Evolutionary conservation across 306 rosid genomes (phyloP).

Genomic region (Trifolium repens): DNA sequence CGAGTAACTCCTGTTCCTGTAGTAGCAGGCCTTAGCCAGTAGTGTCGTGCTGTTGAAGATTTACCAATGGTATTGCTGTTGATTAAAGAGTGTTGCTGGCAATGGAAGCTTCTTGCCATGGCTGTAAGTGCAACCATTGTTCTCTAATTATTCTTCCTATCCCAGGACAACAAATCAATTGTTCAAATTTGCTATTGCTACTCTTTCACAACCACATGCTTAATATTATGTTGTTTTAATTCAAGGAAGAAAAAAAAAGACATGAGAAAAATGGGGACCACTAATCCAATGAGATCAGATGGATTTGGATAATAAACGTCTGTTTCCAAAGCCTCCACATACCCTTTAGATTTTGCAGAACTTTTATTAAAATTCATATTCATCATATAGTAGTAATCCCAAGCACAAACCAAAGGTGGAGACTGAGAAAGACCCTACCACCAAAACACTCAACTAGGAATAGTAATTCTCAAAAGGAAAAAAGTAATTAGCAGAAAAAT

Average conservation of each 20-base stretch:
- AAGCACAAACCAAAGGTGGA: neutral
- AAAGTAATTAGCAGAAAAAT: conserved; percentile 5
- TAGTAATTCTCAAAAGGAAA: neutral
- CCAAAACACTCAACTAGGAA: neutral
- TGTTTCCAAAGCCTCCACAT: conserved; percentile 28
- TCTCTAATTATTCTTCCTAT: conserved; percentile 32
- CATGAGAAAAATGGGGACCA: conserved; percentile 47
- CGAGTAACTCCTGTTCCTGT: conserved; percentile 37
- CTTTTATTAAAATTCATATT: conserved; percentile 28
- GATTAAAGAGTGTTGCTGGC: conserved; percentile 52
- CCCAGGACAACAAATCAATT: conserved; percentile 28
- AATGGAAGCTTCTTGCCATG: conserved; percentile 56
- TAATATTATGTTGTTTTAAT: conserved; percentile 15
- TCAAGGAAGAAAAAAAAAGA: neutral
- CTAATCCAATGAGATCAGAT: conserved; percentile 42
- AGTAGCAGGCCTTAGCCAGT: conserved; percentile 45
- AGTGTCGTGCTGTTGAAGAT: conserved; percentile 39
- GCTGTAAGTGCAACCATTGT: conserved; percentile 67
- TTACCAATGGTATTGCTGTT: conserved; percentile 39
- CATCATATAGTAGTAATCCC: neutral
- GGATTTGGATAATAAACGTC: conserved; percentile 48
- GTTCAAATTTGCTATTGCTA: conserved; percentile 46
- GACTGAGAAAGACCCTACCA: neutral
- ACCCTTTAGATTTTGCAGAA: conserved; percentile 18
- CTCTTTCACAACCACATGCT: conserved; percentile 45